Conservation (phyloP, 1,139 yeast genomes). For the Lodderomyces jiufengensis region DNA sequence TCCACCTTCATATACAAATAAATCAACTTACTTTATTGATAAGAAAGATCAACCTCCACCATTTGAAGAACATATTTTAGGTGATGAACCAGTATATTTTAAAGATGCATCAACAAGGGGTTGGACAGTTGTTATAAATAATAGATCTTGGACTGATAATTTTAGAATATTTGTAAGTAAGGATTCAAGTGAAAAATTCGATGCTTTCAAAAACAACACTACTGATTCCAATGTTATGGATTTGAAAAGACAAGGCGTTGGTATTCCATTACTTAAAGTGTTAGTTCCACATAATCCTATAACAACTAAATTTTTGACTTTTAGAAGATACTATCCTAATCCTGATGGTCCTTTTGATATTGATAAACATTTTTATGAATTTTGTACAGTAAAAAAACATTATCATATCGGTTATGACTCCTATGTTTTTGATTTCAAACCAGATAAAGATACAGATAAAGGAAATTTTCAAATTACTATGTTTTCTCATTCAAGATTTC, state of each 20-base stretch:
- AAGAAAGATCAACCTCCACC: conserved; percentile 5
- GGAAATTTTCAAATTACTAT: conserved; percentile 9
- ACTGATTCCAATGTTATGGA: conserved; percentile 4
- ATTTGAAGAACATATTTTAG: neutral
- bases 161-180: conserved; percentile 11
- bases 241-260: conserved; percentile 11
- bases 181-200: conserved; percentile 12
- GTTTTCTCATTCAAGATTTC: conserved; percentile 12
- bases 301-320: conserved; percentile 9
- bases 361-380: conserved; percentile 11
- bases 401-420: conserved; percentile 11
- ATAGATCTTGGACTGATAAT: conserved; percentile 11
- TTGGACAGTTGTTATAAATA: conserved; percentile 11
- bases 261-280: conserved; percentile 13
- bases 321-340: conserved; percentile 11
- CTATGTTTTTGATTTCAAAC: conserved; percentile 12
- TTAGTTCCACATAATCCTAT: conserved; percentile 7
- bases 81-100: conserved; percentile 9
- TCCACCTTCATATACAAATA: conserved; percentile 6
- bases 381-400: conserved; percentile 9
- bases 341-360: conserved; percentile 11
- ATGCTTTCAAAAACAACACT: conserved; percentile 10
- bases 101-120: conserved; percentile 5
- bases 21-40: neutral
- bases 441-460: conserved; percentile 9